phyloP scores from a whole-genome alignment of 208 protist species.

The Leishmania amazonensis region DNA sequence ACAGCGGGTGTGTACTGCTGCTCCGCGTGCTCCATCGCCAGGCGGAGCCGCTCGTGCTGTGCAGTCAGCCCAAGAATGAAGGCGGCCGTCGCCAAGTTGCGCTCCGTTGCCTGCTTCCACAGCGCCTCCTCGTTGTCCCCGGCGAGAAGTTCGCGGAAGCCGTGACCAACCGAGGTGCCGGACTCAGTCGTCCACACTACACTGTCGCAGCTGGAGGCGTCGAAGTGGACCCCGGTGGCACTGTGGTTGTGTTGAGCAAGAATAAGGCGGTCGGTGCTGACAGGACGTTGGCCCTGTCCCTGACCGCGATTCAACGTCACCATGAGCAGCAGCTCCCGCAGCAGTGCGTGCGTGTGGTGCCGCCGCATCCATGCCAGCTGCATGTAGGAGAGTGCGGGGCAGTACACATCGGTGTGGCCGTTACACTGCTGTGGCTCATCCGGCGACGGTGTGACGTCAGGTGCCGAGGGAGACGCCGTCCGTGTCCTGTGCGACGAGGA shows the following conservation, averaged over 20 bases:
- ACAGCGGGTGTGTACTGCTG: conserved; percentile 15
- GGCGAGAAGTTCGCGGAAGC: conserved; percentile 79
- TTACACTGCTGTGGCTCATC: not conserved
- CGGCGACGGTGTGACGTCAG: not conserved
- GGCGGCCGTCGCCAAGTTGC: conserved; percentile 62
- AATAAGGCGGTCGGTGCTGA: conserved; percentile 67
- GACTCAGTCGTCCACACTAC: conserved; percentile 77
- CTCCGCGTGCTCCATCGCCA: conserved; percentile 13
- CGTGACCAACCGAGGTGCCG: conserved; percentile 61
- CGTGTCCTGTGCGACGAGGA: not conserved
- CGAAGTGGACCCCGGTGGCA: conserved; percentile 56
- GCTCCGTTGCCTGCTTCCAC: conserved; percentile 49
- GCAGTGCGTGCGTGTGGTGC: conserved; percentile 67
- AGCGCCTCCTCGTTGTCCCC: conserved; percentile 73
- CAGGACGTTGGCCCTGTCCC: conserved; percentile 2
- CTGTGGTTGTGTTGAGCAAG: conserved; percentile 62
- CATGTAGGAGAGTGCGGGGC: conserved; percentile 45
- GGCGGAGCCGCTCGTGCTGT: conserved; percentile 28
- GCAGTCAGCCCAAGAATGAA: conserved; percentile 49
- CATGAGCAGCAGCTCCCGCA: conserved; percentile 60
- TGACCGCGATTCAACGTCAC: conserved; percentile 31
- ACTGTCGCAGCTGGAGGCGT: conserved; percentile 79
- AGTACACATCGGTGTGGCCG: conserved; percentile 8
- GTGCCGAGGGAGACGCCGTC: not conserved
- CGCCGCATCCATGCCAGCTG: conserved; percentile 72